phyloP scores from a whole-genome alignment of 306 rosid genomes.

The Cucurbita argyrosperma region DNA sequence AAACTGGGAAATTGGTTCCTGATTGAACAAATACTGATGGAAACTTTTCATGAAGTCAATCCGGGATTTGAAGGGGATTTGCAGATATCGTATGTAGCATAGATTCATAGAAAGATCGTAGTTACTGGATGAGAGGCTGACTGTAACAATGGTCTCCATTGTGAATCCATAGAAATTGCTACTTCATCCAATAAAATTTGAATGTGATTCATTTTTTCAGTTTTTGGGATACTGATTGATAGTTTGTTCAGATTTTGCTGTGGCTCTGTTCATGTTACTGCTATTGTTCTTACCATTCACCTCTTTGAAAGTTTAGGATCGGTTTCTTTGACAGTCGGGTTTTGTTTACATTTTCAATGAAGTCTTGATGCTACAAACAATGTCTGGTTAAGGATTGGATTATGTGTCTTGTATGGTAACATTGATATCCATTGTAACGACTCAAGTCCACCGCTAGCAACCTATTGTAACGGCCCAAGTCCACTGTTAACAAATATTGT shows the following conservation, averaged over 20 bases:
- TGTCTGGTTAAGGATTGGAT: neutral
- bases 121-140: neutral
- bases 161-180: neutral
- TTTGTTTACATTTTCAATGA: neutral
- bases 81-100: neutral
- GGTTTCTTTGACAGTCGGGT: neutral
- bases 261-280: neutral
- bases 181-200: neutral
- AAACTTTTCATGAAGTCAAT: neutral
- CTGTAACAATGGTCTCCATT: neutral
- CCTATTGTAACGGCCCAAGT: neutral
- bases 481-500: no score
- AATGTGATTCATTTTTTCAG: neutral
- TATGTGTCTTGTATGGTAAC: neutral
- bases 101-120: neutral
- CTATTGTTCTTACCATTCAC: neutral
- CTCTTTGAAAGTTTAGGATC: neutral
- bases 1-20: neutral
- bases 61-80: neutral
- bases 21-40: neutral
- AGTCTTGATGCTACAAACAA: neutral
- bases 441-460: no score
- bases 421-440: neutral
- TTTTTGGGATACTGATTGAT: neutral
- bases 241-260: neutral